Evolutionary conservation across 1,284 basidiomycete species (phyloP), one percentile per base, ranked within the genome.

Genomic region (Papiliotrema nemorosa): DNA sequence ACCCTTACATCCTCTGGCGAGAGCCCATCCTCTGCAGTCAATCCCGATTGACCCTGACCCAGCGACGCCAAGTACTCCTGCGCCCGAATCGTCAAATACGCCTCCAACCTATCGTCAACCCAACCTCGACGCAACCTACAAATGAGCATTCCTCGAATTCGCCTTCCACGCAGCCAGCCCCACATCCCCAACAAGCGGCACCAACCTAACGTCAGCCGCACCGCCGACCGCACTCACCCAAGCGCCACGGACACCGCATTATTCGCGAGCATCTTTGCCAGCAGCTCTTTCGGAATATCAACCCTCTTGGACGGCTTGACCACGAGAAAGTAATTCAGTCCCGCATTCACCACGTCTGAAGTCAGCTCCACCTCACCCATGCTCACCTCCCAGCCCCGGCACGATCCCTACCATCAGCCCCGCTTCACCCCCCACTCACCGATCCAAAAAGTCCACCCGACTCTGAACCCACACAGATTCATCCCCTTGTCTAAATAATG

Each of bases 401-500:
- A 73, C 64, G 54, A 74, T 66, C 45, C 71, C 70, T 72, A 42
- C 34, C n/a, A 48, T 37, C 24, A 37, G 27, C 40, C 7, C 14
- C 35, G 24, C 40, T 7, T 12, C 18, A 40, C 18, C 18, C 25
- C 34, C 27, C 24, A 69, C 78, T 52, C 49, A 80, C 80, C 80
- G 46, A 91, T 86, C 72, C 87, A 87, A 22, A 87, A 84, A 1
- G 78, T 78, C 85, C 86, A 94, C 4, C 93, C 92, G 56, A 96
- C 91, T 9, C 84, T 82, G 54, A 96, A 74, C 2, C 92, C 90
- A 61, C 85, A 89, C 10, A 97, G 49, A 42, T 71, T 78, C 77
- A 97, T 88, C 6, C 89, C 87, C 73, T 91, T 93, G 78, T 97
- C 93, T 49, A 97, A 85, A 67, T 86, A 83, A 68, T 92, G 90